These are phyloP conservation scores for Puya raimondii DNA, from an alignment of 176 grass and related monocot genomes.

Conservation along the genomic window DNA sequence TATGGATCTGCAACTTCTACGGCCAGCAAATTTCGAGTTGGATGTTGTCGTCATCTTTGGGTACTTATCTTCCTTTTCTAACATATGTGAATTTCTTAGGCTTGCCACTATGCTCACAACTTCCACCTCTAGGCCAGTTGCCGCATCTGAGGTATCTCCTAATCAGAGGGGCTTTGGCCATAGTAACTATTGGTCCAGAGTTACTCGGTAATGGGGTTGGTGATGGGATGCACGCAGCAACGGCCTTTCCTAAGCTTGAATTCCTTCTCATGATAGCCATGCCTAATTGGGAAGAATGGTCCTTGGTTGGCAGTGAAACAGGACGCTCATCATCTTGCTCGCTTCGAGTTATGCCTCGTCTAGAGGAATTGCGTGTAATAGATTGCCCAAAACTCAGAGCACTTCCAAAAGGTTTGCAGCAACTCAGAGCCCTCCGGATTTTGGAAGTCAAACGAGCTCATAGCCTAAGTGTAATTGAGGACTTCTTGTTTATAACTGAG, in stretches of 20 bases:
- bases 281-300: slow-evolving; percentile 33
- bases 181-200: slow-evolving; percentile 20
- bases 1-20: background rate
- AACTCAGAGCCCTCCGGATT: background rate
- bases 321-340: background rate
- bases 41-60: background rate
- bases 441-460: background rate
- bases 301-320: background rate
- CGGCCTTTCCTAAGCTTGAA: slow-evolving; percentile 32
- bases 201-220: slow-evolving; percentile 6
- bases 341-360: slow-evolving; percentile 1
- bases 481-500: slow-evolving; percentile 3
- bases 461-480: background rate
- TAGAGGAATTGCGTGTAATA: background rate
- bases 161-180: slow-evolving; percentile 6
- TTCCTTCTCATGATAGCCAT: background rate
- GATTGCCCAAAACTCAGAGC: slow-evolving; percentile 18
- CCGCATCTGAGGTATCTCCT: slow-evolving; percentile 14
- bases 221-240: background rate
- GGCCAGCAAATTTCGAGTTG: slow-evolving; percentile 4
- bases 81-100: slow-evolving; percentile 1
- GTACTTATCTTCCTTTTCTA: slow-evolving; percentile 4
- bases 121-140: slow-evolving; percentile 26
- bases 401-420: slow-evolving; percentile 12
- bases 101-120: slow-evolving; percentile 9